Evolutionary conservation across 495 filamentous ascomycete genomes (phyloP).

Genomic region (Trichoderma reesei): DNA sequence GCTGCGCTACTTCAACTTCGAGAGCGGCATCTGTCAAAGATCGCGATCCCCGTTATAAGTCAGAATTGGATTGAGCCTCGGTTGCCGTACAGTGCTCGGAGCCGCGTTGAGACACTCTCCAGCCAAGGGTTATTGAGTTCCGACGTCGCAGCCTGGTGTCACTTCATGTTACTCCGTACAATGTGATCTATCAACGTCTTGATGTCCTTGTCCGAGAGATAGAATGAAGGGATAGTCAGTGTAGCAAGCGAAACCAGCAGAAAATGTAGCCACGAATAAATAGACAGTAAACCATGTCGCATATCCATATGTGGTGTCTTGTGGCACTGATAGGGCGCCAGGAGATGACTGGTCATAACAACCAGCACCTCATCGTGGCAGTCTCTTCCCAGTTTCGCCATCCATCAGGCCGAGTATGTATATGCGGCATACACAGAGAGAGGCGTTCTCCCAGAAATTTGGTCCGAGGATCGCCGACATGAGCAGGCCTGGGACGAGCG

Average conservation of each 20-base stretch:
- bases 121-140: background rate
- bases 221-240: no score
- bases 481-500: background rate
- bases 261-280: no score
- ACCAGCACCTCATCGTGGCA: background rate
- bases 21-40: background rate
- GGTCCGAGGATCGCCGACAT: background rate
- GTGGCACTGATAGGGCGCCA: background rate
- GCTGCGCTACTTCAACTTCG: background rate
- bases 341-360: background rate
- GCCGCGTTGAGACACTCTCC: background rate
- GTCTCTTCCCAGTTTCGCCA: background rate
- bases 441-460: background rate
- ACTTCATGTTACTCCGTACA: background rate
- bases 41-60: background rate
- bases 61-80: background rate
- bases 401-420: background rate
- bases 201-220: background rate
- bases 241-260: no score
- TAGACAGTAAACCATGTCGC: background rate
- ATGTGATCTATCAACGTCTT: background rate
- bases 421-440: background rate
- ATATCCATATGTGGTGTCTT: background rate
- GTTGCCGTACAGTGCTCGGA: background rate
- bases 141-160: background rate